phyloP scores from a whole-genome alignment of 2,329 filamentous ascomycete genomes.

The Talaromyces sp. region DNA sequence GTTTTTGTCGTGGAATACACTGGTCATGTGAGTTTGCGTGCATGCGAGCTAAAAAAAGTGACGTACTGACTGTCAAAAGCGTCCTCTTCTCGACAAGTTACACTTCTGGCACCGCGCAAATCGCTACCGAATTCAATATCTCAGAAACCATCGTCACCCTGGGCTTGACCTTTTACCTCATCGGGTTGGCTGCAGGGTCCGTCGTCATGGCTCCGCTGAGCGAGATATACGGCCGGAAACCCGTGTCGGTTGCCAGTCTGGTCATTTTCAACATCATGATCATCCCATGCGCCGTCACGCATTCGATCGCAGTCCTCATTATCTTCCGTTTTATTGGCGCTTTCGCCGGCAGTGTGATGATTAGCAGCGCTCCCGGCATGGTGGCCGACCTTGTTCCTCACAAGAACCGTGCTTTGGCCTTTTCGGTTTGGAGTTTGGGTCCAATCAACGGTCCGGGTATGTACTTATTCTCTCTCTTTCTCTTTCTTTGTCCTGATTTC shows the following conservation, averaged over 20 bases:
- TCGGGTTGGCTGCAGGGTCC: conserved; percentile 14
- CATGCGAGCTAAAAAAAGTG: not conserved
- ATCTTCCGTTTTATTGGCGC: conserved; percentile 22
- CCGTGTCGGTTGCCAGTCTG: conserved; percentile 46
- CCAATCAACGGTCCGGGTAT: conserved; percentile 68
- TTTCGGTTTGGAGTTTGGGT: conserved; percentile 77
- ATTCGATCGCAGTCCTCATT: conserved; percentile 47
- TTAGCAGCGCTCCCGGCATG: conserved; percentile 21
- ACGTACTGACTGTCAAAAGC: conserved; percentile 21
- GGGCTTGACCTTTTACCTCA: conserved; percentile 10
- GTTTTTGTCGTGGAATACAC: conserved; percentile 54
- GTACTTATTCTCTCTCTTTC: conserved; percentile 10
- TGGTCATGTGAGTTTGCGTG: conserved; percentile 41
- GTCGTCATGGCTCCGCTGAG: conserved; percentile 20
- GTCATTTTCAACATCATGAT: conserved; percentile 44
- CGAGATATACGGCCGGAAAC: conserved; percentile 20
- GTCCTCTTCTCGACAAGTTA: conserved; percentile 76
- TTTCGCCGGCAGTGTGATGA: conserved; percentile 19
- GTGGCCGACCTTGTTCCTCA: conserved; percentile 40
- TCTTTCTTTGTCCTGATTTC: conserved; percentile 1
- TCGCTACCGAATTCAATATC: conserved; percentile 51
- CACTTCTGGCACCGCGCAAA: conserved; percentile 63
- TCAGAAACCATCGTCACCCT: conserved; percentile 39
- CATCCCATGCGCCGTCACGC: conserved; percentile 10
- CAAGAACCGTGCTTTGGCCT: conserved; percentile 72